Base-by-base conservation (phyloP, 192 early-diverging fungal species). In the Chytriomyces sp. region DNA sequence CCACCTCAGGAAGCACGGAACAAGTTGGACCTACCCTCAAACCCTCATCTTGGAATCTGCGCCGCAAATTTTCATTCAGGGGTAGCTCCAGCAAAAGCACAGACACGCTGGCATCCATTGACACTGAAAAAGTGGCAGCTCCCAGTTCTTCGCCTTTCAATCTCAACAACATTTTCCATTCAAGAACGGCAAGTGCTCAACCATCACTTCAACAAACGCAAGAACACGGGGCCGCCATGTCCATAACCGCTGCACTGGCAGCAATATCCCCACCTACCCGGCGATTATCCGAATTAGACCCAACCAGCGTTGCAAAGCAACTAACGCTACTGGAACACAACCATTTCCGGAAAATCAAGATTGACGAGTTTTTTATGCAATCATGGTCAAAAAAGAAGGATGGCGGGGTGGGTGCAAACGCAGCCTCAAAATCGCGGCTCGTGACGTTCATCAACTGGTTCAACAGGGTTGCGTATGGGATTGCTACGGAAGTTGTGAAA, bases 261-360 rank as follows among this genome's bases (percentile, higher is more conserved):
- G 53, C 13, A 57, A 57, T 57, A 13, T 13, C 53, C 53, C 53
- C 53, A 63, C 70, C 64, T 48, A 62, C 44, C 28, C 11, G 28
- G 35, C 57, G 50, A 24, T 43, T 85, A 0, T 57, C 76, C 2
- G 86, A 88, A 24, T 72, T 89, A 44, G 91, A 93, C 64, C 90
- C 92, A 3, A 82, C 83, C 3, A 86, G 85, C 35, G 81, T 94
- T 59, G 91, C 93, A 7, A 85, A 91, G 64, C 92, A 95, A 78
- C 75, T 95, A 11, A 93, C 92, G 3, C 79, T 93, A 1, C 80
- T 94, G n/a, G 93, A 95, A 79, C 91, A 91, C 68, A 81, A 76
- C 50, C 72, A 91, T 35, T 95, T 95, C 78, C 78, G 85, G 48
- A 80, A 82, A 48, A 92, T 94, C 67, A 78, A 79, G 10, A 85